These are phyloP conservation scores for Fusarium begoniae DNA, from an alignment of 2,329 filamentous ascomycete species.

Conservation along the genomic window DNA sequence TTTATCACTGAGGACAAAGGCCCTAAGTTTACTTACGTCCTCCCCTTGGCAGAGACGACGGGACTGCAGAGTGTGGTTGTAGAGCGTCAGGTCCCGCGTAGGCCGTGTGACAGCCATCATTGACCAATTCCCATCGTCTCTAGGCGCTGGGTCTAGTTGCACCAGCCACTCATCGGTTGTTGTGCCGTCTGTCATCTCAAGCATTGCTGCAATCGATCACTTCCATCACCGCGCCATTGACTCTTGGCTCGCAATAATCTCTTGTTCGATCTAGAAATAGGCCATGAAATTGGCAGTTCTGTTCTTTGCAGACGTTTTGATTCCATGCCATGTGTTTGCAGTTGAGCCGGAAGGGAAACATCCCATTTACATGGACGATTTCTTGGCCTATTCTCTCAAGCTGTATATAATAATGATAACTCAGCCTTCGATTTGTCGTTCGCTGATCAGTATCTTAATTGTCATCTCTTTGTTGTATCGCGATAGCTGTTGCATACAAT, in stretches of 20 bases:
- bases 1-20: background rate
- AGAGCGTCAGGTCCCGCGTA: conserved; percentile 16
- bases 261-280: conserved; percentile 6
- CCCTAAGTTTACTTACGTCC: background rate
- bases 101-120: conserved; percentile 25
- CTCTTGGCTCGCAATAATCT: conserved; percentile 33
- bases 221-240: conserved; percentile 39
- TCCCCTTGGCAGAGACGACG: background rate
- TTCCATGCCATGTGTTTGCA: conserved; percentile 15
- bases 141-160: conserved; percentile 41
- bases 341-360: conserved; percentile 20
- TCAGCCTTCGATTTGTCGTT: conserved; percentile 7
- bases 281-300: conserved; percentile 15
- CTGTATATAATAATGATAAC: conserved; percentile 9
- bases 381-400: conserved; percentile 14
- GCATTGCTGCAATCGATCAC: conserved; percentile 35
- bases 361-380: conserved; percentile 27
- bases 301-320: conserved; percentile 1
- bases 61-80: conserved; percentile 22
- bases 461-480: conserved; percentile 6
- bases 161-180: conserved; percentile 34
- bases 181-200: conserved; percentile 21
- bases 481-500: background rate
- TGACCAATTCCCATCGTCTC: conserved; percentile 34
- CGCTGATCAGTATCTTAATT: background rate